Percentiles rank a stretch among this genome's conserved stretches.
Evolutionary conservation across 371 early-diverging fungal species (phyloP).

Genomic region (Rhizopus delemar): DNA sequence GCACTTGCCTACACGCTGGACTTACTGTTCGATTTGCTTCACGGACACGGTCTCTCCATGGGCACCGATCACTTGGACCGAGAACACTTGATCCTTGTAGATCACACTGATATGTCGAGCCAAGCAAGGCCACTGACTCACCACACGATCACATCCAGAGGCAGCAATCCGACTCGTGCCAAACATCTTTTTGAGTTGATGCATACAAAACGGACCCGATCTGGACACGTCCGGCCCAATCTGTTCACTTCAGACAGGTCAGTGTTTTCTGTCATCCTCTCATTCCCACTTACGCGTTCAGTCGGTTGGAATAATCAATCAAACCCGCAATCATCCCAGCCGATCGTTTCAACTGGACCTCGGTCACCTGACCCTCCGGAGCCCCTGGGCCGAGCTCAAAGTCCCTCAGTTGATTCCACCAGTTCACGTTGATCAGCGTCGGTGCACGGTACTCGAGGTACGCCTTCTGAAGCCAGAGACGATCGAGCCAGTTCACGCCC

Average conservation of each 20-base stretch:
- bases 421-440: constrained; percentile 84
- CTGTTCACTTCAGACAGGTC: constrained; percentile 35
- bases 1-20: not conserved
- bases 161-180: constrained; percentile 81
- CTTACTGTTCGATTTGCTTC: constrained; percentile 61
- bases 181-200: constrained; percentile 85
- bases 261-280: not conserved
- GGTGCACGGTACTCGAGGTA: constrained; percentile 89
- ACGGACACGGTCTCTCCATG: constrained; percentile 71
- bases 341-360: constrained; percentile 77
- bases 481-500: constrained; percentile 81
- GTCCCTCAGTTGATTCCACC: constrained; percentile 78
- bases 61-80: constrained; percentile 70
- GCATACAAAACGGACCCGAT: constrained; percentile 84
- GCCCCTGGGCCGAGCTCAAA: constrained; percentile 52
- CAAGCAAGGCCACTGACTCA: constrained; percentile 69
- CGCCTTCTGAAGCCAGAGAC: constrained; percentile 83
- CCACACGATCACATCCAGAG: constrained; percentile 65
- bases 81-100: constrained; percentile 80
- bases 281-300: constrained; percentile 59
- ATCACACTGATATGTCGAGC: constrained; percentile 82
- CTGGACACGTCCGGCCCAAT: constrained; percentile 73
- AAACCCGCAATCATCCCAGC: constrained; percentile 71
- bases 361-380: constrained; percentile 60
- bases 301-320: constrained; percentile 69